Conservation (phyloP, 208 protist species). For the Leishmania aethiopica region DNA sequence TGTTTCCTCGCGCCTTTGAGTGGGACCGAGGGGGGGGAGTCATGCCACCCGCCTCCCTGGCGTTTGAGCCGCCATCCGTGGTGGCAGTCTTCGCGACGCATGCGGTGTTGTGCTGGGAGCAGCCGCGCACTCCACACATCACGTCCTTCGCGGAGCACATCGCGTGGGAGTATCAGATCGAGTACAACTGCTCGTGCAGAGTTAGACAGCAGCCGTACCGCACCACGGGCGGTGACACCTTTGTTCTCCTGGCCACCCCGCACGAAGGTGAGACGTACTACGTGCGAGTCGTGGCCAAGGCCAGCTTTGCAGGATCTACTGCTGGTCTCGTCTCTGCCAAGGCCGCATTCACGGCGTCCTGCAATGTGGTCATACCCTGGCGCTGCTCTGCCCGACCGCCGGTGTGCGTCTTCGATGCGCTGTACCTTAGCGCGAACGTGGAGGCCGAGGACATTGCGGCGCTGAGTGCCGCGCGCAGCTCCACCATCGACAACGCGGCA, state of each 20-base stretch:
- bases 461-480: conserved; percentile 2
- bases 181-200: conserved; percentile 51
- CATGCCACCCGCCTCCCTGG: neutral
- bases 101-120: conserved; percentile 54
- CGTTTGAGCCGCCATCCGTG: conserved; percentile 22
- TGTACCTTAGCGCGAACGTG: conserved; percentile 39
- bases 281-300: conserved; percentile 53
- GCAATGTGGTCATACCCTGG: conserved; percentile 41
- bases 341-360: conserved; percentile 18
- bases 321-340: conserved; percentile 36
- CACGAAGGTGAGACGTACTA: conserved; percentile 55
- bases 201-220: conserved; percentile 23
- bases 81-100: conserved; percentile 50
- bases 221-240: conserved; percentile 31
- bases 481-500: conserved; percentile 4
- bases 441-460: neutral
- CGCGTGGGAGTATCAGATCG: conserved; percentile 58
- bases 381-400: conserved; percentile 24
- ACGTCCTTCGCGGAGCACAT: conserved; percentile 21
- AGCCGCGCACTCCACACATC: conserved; percentile 10
- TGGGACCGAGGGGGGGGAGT: neutral
- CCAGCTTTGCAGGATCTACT: conserved; percentile 20
- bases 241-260: conserved; percentile 39
- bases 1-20: conserved; percentile 2
- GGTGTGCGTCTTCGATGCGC: conserved; percentile 54